Percentiles rank a stretch among this genome's conserved stretches.
phyloP scores from a whole-genome alignment of 495 filamentous ascomycete genomes.

The Talaromyces liani region DNA sequence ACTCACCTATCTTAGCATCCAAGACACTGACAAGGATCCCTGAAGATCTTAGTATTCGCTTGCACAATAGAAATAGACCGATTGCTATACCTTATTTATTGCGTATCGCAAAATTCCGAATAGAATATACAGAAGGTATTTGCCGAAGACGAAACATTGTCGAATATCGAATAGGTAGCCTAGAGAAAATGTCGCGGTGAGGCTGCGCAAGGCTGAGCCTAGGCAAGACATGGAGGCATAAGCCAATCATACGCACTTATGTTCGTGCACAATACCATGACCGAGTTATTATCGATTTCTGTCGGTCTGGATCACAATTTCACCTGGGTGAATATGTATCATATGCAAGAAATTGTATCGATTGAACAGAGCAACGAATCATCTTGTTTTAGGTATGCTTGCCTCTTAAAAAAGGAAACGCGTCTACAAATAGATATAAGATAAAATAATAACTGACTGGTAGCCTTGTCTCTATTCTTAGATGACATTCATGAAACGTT shows the following conservation, averaged over 20 bases:
- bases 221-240: neutral
- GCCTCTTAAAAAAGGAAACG: neutral
- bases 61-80: neutral
- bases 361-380: neutral
- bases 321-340: neutral
- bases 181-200: neutral
- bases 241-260: neutral
- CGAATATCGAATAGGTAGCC: neutral
- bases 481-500: too few relatives aligned
- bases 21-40: neutral
- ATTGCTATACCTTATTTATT: neutral
- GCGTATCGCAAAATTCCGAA: too few relatives aligned
- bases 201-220: neutral
- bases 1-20: neutral
- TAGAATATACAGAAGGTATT: too few relatives aligned
- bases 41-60: neutral
- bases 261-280: neutral
- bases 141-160: neutral
- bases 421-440: neutral
- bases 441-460: neutral
- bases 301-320: neutral
- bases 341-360: neutral
- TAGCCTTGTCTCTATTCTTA: neutral
- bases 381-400: neutral
- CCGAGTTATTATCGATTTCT: neutral